These are phyloP conservation scores for Pistacia atlantica DNA, from an alignment of 345 rosid genomes.

Conservation along the genomic window DNA sequence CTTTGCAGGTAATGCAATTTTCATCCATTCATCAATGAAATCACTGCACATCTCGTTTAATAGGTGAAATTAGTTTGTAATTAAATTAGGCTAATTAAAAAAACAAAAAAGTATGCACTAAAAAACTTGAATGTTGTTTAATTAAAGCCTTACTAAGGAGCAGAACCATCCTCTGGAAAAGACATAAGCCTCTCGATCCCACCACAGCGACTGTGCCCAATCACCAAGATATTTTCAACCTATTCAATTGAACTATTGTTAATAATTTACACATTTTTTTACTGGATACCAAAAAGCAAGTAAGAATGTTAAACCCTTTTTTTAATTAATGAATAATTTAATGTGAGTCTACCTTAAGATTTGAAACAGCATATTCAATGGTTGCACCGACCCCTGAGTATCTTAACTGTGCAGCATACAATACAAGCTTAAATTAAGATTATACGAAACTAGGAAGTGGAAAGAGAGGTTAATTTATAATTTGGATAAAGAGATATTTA, in stretches of 20 bases:
- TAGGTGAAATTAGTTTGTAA: not conserved
- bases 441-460: not conserved
- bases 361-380: slow-evolving; percentile 25
- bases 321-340: not conserved
- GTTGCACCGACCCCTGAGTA: slow-evolving; percentile 27
- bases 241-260: not conserved
- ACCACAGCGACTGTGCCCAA: slow-evolving; percentile 31
- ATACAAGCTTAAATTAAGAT: not conserved
- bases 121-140: not conserved
- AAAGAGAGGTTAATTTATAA: not conserved
- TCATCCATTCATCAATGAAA: slow-evolving; percentile 36
- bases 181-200: slow-evolving; percentile 30
- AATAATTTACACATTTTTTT: not conserved
- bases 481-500: not conserved
- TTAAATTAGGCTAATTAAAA: too few relatives aligned
- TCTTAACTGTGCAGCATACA: slow-evolving; percentile 15
- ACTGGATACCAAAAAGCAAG: not conserved
- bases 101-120: not conserved
- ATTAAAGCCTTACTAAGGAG: slow-evolving; percentile 14
- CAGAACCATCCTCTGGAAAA: slow-evolving; percentile 15
- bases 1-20: slow-evolving; percentile 34
- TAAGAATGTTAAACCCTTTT: not conserved
- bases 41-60: slow-evolving; percentile 20
- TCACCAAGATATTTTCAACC: slow-evolving; percentile 27
- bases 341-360: not conserved